Percentiles rank a stretch among this genome's conserved stretches.
phyloP scores from a whole-genome alignment of 164 flowering plant genomes.

The Sedum album region DNA sequence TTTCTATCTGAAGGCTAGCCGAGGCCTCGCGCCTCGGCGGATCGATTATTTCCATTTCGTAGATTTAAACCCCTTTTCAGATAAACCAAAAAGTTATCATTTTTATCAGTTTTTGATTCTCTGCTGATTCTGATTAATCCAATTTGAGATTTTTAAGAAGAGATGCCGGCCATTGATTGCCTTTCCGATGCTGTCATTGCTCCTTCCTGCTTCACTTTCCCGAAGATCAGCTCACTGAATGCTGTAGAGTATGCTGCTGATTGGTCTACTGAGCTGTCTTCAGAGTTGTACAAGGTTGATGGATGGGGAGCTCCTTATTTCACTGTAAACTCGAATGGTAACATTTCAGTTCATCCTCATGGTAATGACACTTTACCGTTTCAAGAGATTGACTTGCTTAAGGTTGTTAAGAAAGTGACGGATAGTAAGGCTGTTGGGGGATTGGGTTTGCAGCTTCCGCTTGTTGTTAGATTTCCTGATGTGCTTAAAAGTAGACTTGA shows the following conservation, averaged over 20 bases:
- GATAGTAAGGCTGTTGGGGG: slow-evolving; percentile 65
- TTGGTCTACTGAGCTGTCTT: slow-evolving; percentile 37
- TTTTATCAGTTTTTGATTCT: neutral
- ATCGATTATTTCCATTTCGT: slow-evolving; percentile 17
- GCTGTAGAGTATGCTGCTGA: slow-evolving; percentile 26
- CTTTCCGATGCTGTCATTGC: slow-evolving; percentile 53
- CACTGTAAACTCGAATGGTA: slow-evolving; percentile 67
- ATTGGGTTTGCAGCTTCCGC: slow-evolving; percentile 72
- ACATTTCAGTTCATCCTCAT: slow-evolving; percentile 61
- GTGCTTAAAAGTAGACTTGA: slow-evolving; percentile 71
- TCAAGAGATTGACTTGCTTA: slow-evolving; percentile 86
- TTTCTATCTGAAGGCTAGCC: slow-evolving; percentile 99
- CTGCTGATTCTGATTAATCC: neutral
- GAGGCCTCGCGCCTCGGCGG: slow-evolving; percentile 99
- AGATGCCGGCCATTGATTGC: slow-evolving; percentile 88
- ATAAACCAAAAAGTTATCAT: neutral
- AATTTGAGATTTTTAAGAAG: slow-evolving; percentile 18
- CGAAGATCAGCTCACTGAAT: slow-evolving; percentile 56
- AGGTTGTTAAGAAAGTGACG: no score
- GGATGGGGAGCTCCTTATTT: no score
- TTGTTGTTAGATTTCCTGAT: slow-evolving; percentile 78
- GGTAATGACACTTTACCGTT: slow-evolving; percentile 60
- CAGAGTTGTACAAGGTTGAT: slow-evolving; percentile 58
- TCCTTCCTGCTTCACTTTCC: slow-evolving; percentile 55
- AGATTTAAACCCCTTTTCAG: neutral